Percentiles rank a stretch among this genome's conserved stretches.
phyloP scores from a whole-genome alignment of 164 flowering plant species.

The Vitis rupestris region DNA sequence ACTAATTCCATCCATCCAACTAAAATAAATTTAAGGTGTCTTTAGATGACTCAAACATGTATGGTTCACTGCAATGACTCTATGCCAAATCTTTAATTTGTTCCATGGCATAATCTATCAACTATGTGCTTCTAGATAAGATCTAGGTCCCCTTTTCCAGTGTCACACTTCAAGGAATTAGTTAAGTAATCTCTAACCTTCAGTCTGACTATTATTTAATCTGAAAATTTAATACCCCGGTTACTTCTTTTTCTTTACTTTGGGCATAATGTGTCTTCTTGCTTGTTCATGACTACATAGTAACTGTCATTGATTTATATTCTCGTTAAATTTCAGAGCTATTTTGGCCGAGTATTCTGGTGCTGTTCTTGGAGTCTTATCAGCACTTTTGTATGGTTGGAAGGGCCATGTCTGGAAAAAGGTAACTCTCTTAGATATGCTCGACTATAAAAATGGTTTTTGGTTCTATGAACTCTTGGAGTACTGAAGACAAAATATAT shows the following conservation, averaged over 20 bases:
- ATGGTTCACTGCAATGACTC: too few species aligned
- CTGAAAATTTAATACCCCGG: too few species aligned
- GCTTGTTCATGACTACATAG: background rate
- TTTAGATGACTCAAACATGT: too few species aligned
- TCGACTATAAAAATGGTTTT: background rate
- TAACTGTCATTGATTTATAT: background rate
- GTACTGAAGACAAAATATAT: too few species aligned
- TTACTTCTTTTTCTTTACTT: background rate
- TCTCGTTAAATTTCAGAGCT: constrained; percentile 49
- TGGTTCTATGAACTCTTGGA: background rate
- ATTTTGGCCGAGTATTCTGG: constrained; percentile 94
- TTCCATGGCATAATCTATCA: too few species aligned
- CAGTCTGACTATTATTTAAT: too few species aligned
- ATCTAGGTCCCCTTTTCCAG: too few species aligned
- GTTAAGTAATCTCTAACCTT: background rate
- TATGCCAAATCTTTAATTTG: too few species aligned
- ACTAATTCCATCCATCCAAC: too few species aligned
- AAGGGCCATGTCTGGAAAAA: constrained; percentile 79
- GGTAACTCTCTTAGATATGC: constrained; percentile 33
- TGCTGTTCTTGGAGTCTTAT: constrained; percentile 95
- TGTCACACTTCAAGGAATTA: background rate
- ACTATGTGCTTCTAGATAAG: too few species aligned
- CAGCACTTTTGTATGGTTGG: constrained; percentile 79
- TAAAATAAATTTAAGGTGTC: too few species aligned
- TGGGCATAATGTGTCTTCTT: background rate